Conservation (phyloP, 495 filamentous ascomycete genomes). For the Daldinia caldariorum region DNA sequence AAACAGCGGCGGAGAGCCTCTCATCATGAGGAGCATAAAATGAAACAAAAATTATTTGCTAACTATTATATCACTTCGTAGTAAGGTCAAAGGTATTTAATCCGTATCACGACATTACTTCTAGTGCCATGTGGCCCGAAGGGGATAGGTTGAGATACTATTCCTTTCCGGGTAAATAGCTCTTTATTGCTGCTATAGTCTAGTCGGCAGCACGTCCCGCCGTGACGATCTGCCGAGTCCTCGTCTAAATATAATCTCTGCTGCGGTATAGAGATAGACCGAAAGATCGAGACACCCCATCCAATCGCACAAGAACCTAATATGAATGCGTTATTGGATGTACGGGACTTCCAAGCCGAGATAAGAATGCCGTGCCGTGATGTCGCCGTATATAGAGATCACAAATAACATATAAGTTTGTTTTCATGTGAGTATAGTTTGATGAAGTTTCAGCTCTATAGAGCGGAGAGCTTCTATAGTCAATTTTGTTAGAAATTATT, state of each 20-base stretch:
- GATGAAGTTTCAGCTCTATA: too few species aligned
- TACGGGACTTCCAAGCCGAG: not conserved
- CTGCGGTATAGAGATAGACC: not conserved
- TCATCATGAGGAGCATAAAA: too few species aligned
- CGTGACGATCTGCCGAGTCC: conserved; percentile 11
- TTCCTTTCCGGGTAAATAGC: not conserved
- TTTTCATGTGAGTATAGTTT: not conserved
- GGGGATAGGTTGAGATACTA: not conserved
- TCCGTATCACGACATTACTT: too few species aligned
- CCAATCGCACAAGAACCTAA: not conserved
- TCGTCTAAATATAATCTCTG: conserved; percentile 5
- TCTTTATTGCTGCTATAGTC: not conserved
- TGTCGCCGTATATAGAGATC: not conserved
- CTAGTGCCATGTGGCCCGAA: not conserved
- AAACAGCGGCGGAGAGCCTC: too few species aligned
- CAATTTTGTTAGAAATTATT: not conserved
- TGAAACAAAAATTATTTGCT: too few species aligned
- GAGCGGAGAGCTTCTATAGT: not conserved
- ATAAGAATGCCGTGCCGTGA: not conserved
- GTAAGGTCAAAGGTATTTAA: too few species aligned
- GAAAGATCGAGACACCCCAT: not conserved
- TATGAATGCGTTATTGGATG: not conserved
- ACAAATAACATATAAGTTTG: not conserved
- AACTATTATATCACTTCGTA: too few species aligned
- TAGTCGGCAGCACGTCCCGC: conserved; percentile 26